A percentile compares a stretch with the other conserved stretches of the same genome.
These are phyloP conservation scores for Ascochyta lentis DNA, from an alignment of 2,329 filamentous ascomycete genomes.

Conservation along the genomic window DNA sequence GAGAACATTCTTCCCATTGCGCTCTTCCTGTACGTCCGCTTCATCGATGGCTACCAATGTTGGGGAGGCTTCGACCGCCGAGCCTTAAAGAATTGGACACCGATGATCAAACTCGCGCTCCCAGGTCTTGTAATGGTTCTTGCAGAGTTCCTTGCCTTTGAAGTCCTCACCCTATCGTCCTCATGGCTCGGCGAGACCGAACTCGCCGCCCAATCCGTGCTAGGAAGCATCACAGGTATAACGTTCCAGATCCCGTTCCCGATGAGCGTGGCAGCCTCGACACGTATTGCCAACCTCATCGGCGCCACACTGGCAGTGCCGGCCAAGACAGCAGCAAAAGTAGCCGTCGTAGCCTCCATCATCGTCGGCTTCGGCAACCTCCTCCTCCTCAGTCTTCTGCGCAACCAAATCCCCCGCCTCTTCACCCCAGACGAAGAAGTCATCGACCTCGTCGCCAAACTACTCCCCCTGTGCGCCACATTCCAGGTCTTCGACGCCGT, in stretches of 20 bases:
- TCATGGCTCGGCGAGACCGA: slow-evolving; percentile 80
- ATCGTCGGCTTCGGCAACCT: slow-evolving; percentile 83
- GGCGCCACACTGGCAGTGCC: slow-evolving; percentile 83
- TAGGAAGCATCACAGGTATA: slow-evolving; percentile 78
- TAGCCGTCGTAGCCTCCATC: slow-evolving; percentile 71
- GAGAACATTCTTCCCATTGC: slow-evolving; percentile 76
- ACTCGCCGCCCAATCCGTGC: slow-evolving; percentile 86
- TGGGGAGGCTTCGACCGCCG: slow-evolving; percentile 80
- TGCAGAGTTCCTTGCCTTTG: slow-evolving; percentile 92
- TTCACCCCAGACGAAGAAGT: slow-evolving; percentile 74
- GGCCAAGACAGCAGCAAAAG: slow-evolving; percentile 79
- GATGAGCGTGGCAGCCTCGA: slow-evolving; percentile 85
- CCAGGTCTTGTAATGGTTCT: slow-evolving; percentile 94
- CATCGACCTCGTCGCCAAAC: slow-evolving; percentile 67
- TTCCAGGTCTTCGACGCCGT: slow-evolving; percentile 91
- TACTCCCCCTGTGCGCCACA: slow-evolving; percentile 81
- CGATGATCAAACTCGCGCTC: slow-evolving; percentile 86
- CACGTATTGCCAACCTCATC: slow-evolving; percentile 89
- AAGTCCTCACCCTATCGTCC: slow-evolving; percentile 83
- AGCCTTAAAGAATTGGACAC: slow-evolving; percentile 76
- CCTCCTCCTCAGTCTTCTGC: slow-evolving; percentile 69
- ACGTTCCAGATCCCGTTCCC: slow-evolving; percentile 94
- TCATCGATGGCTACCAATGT: slow-evolving; percentile 74
- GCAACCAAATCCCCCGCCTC: slow-evolving; percentile 76
- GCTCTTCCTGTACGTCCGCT: slow-evolving; percentile 76